Evolutionary conservation across 2,329 filamentous ascomycete species (phyloP), one percentile per base, ranked within the genome.

Genomic region (Fusarium sp.): DNA sequence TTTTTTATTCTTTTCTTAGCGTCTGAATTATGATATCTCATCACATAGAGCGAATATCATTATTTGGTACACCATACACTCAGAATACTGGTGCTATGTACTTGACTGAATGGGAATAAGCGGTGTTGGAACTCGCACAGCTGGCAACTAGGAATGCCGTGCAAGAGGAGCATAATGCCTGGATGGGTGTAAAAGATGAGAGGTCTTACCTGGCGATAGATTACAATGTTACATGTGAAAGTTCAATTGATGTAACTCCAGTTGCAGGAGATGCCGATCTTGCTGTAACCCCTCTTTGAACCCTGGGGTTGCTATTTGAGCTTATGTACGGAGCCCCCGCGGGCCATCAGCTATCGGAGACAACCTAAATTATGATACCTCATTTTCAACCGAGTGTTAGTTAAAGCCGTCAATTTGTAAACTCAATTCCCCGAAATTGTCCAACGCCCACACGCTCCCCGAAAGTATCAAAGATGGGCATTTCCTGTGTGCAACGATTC

Each of bases 1-100:
- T 25, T 52, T 37, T 52, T n/a, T n/a, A n/a, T n/a, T n/a, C n/a
- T n/a, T n/a, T n/a, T n/a, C n/a, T n/a, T 54, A 39, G 49, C 33
- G 27, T 15, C 11, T 19, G 6, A 10, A 1, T 21, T 18, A 7
- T n/a, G 1, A 16, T 39, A 0, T 27, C 19, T 0, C 2, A 37
- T n/a, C 5, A 39, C 2, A 27, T 27, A 39, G 14, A 54, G 8
- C 10, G 33, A 29, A 38, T 27, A 18, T 18, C 3, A 39, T 27
- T 10, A n/a, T 39, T 7, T 29, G 2, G 1, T 18, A 18, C 10
- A 18, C 4, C 16, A 37, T 37, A 18, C 16, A 37, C 16, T 18
- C 16, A 5, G 9, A 37, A 37, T 18, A 18, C 9, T 10, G 35
- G 16, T 37, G 35, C 16, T 35, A 35, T 35, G 15, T 18, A 35